phyloP scores from a whole-genome alignment of 2,329 filamentous ascomycete species.

The Trichoderma gracile region DNA sequence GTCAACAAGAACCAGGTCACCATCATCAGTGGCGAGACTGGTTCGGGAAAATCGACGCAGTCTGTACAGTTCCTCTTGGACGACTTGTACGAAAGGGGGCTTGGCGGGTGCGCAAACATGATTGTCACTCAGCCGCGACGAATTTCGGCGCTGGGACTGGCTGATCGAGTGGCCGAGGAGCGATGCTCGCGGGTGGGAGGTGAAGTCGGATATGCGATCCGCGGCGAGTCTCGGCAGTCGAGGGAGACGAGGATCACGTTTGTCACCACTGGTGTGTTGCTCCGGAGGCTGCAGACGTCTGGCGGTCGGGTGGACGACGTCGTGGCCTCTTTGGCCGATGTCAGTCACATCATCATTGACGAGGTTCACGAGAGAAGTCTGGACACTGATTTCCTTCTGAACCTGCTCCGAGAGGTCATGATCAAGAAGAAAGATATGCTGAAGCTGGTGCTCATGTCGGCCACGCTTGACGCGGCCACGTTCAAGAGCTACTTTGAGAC shows the following conservation, averaged over 20 bases:
- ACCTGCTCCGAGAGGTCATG: conserved; percentile 81
- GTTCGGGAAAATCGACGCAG: conserved; percentile 95
- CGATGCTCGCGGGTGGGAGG: conserved; percentile 78
- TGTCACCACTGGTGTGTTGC: conserved; percentile 89
- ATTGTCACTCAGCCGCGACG: conserved; percentile 93
- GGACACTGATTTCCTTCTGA: conserved; percentile 91
- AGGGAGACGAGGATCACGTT: conserved; percentile 85
- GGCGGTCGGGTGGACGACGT: conserved; percentile 79
- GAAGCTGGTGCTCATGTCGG: conserved; percentile 93
- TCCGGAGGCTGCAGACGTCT: conserved; percentile 87
- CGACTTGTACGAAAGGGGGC: conserved; percentile 73
- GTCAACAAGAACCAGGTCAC: conserved; percentile 82
- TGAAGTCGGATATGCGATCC: conserved; percentile 89
- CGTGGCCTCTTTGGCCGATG: conserved; percentile 76
- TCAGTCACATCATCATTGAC: conserved; percentile 93
- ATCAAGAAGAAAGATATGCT: conserved; percentile 72
- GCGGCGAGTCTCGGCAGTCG: conserved; percentile 80
- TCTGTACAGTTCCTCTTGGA: conserved; percentile 95
- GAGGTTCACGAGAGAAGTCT: conserved; percentile 95
- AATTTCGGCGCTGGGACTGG: conserved; percentile 90
- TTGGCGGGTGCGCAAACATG: conserved; percentile 81
- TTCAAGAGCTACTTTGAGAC: conserved; percentile 83
- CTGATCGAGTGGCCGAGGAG: conserved; percentile 92
- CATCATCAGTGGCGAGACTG: conserved; percentile 95
- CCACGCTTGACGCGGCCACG: conserved; percentile 83